Conservation (phyloP, 306 rosid species). For the Quercus alba region DNA sequence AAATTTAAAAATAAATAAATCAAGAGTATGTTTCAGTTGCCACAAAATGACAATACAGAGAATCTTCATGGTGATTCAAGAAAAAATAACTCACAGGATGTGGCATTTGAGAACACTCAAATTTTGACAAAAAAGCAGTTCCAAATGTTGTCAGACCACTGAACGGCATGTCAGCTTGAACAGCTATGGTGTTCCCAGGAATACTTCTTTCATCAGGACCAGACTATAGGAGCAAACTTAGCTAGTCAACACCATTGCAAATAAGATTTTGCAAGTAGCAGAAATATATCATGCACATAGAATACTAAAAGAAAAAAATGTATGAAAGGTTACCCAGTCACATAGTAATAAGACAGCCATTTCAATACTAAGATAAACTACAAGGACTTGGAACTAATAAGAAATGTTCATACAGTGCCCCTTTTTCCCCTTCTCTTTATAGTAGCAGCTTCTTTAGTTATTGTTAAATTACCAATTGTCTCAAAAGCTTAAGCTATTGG, state of each 20-base stretch:
- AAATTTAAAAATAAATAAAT: not conserved
- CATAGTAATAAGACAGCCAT: not conserved
- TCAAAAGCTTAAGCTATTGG: rapidly evolving
- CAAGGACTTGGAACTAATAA: not conserved
- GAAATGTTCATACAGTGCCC: not conserved
- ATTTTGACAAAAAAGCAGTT: constrained; percentile 85
- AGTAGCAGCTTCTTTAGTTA: not conserved
- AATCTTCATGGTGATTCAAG: not conserved
- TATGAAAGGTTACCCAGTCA: not conserved
- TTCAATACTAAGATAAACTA: not conserved
- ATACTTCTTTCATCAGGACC: constrained; percentile 96
- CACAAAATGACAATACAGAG: not conserved
- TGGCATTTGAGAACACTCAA: constrained; percentile 96
- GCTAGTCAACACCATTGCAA: not conserved
- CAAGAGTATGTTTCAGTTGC: constrained; percentile 15
- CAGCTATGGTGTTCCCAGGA: constrained; percentile 96
- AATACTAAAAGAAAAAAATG: not conserved
- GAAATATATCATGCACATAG: not conserved
- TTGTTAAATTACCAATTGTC: too few relatives aligned
- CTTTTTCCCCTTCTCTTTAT: not conserved
- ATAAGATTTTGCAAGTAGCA: not conserved
- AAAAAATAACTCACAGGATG: constrained; percentile 64
- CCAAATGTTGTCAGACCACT: constrained; percentile 85
- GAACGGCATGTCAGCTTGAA: constrained; percentile 97
- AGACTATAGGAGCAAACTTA: constrained; percentile 40